Base-by-base conservation (phyloP, 2,329 filamentous ascomycete genomes). In the Cryphonectria radicalis region DNA sequence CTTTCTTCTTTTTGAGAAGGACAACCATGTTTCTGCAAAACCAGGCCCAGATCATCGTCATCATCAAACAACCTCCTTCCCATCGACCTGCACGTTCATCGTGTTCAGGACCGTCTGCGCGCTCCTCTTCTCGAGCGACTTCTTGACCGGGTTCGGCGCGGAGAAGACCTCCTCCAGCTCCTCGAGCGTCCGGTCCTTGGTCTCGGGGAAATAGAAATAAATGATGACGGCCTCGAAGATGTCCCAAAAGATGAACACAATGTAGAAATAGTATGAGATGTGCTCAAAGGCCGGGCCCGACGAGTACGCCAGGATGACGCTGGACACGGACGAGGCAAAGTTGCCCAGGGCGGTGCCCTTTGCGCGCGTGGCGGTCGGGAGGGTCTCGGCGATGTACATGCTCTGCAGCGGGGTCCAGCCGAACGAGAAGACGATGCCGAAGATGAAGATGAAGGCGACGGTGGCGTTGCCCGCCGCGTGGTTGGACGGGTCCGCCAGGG, bases 161-260 rank as follows among this genome's bases (percentile, higher is more conserved):
- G 80, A 78, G 74, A 86, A 86, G 40, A 89, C 86, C 69, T 84
- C 84, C 10, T 85, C 84, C 69, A 89, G 72, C 76, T 89, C 86
- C 78, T 89, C 87, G 43, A 89, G 80, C 32, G 86, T 84, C 6
- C 82, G 78, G n/a, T 82, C 82, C 75, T 84, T 85, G 1, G 83
- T 85, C 76, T 85, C 83, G 0, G 82, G 82, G 74, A 83, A 88
- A 74, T 85, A 83, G 74, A 88, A 85, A 75, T 86, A 89, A 37
- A 85, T 84, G 6, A 84, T 71, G 0, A 75, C 78, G 7, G 77
- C 79, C 70, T 85, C 83, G 25, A 84, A 75, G 13, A 84, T 67
- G 63, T 85, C 82, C 83, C 83, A 85, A 67, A 82, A 82, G 0
- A 85, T 78, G 74, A 84, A 84, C 2, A 84, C 80, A 1, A 83